A percentile compares a stretch with the other conserved stretches of the same genome.
Conservation (phyloP, 306 rosid species). For the peach (Prunus persica) region Prunus_persica_NCBIv2 NC_034012.1:8434001-8434500, state of each 20-base stretch:
- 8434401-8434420: neutral
- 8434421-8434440: neutral
- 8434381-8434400: neutral
- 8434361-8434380: neutral
- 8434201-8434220: slow-evolving; percentile 92
- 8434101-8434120: slow-evolving; percentile 61
- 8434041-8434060: neutral
- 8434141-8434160: slow-evolving; percentile 78
- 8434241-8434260: neutral
- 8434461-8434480: neutral
- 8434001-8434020: neutral
- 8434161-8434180: slow-evolving; percentile 81
- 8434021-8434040: neutral
- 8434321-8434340: too few relatives aligned
- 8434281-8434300: neutral
- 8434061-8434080: neutral
- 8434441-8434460: neutral
- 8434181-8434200: slow-evolving; percentile 89
- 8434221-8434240: slow-evolving; percentile 63
- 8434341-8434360: neutral
- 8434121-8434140: slow-evolving; percentile 90
- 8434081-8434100: neutral
- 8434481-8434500: neutral
- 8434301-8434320: neutral
- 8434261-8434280: neutral